Evolutionary conservation across 83 land plant genomes (phyloP).

Genomic region (Picea abies): DNA sequence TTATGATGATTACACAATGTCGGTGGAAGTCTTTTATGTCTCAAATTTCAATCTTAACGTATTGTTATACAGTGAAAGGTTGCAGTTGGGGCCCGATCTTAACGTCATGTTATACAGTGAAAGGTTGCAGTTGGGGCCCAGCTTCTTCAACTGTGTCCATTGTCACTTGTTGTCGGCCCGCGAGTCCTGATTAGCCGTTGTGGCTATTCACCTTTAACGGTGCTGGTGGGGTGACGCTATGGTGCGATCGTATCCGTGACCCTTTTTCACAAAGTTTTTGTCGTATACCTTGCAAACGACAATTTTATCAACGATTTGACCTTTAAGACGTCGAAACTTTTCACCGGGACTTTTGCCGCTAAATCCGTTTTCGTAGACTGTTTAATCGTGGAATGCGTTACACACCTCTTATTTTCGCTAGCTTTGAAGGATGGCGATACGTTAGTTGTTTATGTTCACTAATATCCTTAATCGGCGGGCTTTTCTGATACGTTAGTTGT

Average conservation of each 20-base stretch:
- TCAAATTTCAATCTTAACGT: neutral
- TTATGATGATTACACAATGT: neutral
- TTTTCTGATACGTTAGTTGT: too few species aligned
- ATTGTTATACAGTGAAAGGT: neutral
- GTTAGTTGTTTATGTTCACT: too few species aligned
- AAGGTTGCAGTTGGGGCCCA: neutral
- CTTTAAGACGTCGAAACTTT: conserved; percentile 8
- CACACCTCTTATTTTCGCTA: neutral
- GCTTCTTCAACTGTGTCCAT: too few species aligned
- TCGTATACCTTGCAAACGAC: neutral
- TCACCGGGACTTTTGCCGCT: neutral
- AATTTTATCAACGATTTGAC: neutral
- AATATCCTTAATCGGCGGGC: too few species aligned
- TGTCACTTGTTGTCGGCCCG: too few species aligned
- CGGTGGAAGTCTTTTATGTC: neutral
- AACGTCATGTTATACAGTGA: neutral
- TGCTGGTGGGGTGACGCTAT: neutral
- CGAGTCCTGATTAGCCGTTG: too few species aligned
- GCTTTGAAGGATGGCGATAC: too few species aligned
- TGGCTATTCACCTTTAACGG: too few species aligned
- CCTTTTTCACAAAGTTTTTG: neutral
- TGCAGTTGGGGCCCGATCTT: neutral
- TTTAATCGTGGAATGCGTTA: neutral
- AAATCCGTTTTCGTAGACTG: neutral
- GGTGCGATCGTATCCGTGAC: neutral